Base-by-base conservation (phyloP, 129 eudicot species). In the Artemisia argyi region DNA sequence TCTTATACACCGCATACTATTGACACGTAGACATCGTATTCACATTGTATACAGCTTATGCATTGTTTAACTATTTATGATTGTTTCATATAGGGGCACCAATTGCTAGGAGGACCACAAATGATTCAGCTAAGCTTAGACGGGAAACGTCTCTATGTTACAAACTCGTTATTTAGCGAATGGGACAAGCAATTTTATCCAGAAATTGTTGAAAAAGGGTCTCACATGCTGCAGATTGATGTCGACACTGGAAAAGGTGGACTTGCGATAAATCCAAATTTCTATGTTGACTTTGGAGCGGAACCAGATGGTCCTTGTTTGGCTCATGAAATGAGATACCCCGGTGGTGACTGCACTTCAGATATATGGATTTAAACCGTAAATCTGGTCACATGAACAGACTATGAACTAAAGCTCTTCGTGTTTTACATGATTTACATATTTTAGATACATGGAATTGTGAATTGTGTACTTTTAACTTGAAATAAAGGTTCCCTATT, bases 331-430 rank as follows among this genome's bases (percentile, higher is more conserved):
- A 88, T 95, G 96, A 88, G 99, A 72, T 91, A 95, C 81, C 99
- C 97, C 11, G 97, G 99, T 71, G 99, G 99, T 72, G 99, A 95
- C 66, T 95, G 99, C 96, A 95, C 97, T 58, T 95, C 99, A 3
- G 99, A 95, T 76, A 95, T 95, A 55, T 95, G 99, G 99, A 74
- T 91, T 26, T 91, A 54, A 76, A 28, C 61, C 76, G 19, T 39
- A 35, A 11, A 64, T 71, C 24, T 55, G 69, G 62, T 69, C 65
- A 26, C 68, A 11, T 47, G 28, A 66, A 13, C 60, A 63, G n/a
- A 51, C 16, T 55, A n/a, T n/a, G n/a, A n/a, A n/a, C 55, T 56
- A 42, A 65, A 65, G 66, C 28, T 56, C 6, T 42, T 30, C 5
- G 35, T 13, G 51, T 49, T 70, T 55, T 57, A 42, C 62, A 63